Evolutionary conservation across 208 protist genomes (phyloP).

Genomic region (Wallacemonas sp.): DNA sequence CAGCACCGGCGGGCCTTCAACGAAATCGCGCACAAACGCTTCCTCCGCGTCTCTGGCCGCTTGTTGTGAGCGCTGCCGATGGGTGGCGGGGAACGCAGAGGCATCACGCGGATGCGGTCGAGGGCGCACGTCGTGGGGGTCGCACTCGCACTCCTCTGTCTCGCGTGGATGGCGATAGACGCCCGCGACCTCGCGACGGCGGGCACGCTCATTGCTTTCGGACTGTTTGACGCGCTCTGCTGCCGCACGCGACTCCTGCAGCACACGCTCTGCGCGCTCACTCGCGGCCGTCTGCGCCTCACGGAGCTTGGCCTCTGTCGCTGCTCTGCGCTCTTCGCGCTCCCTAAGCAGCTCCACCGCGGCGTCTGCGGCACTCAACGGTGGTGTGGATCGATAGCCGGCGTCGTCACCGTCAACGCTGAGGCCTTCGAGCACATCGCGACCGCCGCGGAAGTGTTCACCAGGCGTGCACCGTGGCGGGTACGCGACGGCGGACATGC

Average conservation of each 20-base stretch:
- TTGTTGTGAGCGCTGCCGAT: conserved; percentile 18
- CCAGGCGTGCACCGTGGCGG: conserved; percentile 4
- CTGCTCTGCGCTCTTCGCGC: background rate
- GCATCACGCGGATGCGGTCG: background rate
- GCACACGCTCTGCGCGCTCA: conserved; percentile 13
- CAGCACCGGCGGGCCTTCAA: conserved; percentile 25
- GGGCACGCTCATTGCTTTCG: background rate
- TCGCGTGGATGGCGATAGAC: background rate
- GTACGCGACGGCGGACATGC: conserved; percentile 12
- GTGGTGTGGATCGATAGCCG: background rate
- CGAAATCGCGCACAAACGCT: conserved; percentile 28
- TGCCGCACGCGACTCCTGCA: conserved; percentile 12
- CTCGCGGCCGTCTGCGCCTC: conserved; percentile 2
- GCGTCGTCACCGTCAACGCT: background rate
- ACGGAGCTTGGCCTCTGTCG: background rate
- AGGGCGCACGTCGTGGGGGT: background rate
- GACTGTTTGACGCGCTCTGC: background rate
- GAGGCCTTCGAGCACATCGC: background rate
- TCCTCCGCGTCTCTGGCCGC: conserved; percentile 18
- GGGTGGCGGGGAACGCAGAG: conserved; percentile 8
- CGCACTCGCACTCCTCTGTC: background rate
- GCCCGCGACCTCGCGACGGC: conserved; percentile 2
- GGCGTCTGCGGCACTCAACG: background rate
- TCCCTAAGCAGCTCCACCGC: background rate
- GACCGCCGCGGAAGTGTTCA: background rate